phyloP scores from a whole-genome alignment of 2,329 filamentous ascomycete genomes.

The Microdochium bolleyi region DNA sequence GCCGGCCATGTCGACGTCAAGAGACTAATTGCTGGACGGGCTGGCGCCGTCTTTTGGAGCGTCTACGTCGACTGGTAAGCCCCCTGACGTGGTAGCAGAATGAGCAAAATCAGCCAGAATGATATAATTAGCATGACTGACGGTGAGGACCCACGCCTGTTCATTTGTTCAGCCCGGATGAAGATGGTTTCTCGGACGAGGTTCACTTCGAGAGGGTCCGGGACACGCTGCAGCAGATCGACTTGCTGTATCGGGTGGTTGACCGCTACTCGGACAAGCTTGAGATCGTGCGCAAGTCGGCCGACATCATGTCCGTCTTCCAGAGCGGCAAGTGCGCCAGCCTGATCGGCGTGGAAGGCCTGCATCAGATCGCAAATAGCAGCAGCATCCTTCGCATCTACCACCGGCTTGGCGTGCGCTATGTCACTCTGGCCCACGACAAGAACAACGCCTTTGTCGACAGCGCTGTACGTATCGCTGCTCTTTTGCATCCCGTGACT shows the following conservation, averaged over 20 bases:
- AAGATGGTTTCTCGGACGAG: no score
- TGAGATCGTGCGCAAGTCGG: slow-evolving; percentile 15
- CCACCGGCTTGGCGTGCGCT: slow-evolving; percentile 25
- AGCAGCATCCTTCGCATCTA: slow-evolving; percentile 24
- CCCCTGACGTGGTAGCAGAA: no score
- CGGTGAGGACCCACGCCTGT: neutral
- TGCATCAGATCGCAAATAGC: slow-evolving; percentile 24
- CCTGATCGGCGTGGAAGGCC: slow-evolving; percentile 28
- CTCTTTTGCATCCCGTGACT: no score
- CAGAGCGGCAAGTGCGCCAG: slow-evolving; percentile 21
- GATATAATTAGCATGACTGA: no score
- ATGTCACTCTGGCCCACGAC: slow-evolving; percentile 27
- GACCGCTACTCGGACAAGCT: slow-evolving; percentile 13
- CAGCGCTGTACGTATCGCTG: slow-evolving; percentile 8
- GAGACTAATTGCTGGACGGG: no score
- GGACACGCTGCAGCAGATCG: slow-evolving; percentile 23
- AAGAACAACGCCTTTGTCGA: slow-evolving; percentile 24
- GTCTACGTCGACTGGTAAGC: no score
- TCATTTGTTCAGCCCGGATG: neutral
- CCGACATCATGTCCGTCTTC: slow-evolving; percentile 19
- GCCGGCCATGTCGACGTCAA: neutral
- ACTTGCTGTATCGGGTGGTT: slow-evolving; percentile 20
- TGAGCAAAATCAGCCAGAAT: no score
- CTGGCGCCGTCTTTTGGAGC: no score
- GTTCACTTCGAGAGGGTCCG: slow-evolving; percentile 5